Evolutionary conservation across 1,284 basidiomycete genomes (phyloP), one percentile per base, ranked within the genome.

Genomic region (Xerocomus amazonicus): DNA sequence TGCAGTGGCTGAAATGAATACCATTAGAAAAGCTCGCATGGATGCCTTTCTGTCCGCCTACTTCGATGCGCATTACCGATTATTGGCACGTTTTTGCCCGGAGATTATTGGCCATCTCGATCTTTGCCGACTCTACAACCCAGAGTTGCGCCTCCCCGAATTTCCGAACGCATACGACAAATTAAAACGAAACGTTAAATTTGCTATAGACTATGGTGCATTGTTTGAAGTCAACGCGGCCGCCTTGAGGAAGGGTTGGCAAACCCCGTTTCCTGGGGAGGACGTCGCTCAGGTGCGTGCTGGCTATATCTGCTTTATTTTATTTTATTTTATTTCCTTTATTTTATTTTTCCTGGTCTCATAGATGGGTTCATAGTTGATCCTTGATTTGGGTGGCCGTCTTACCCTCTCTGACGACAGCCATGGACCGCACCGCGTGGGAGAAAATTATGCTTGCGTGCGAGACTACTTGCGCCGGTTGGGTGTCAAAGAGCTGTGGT

Each of bases 61-160:
- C 70, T 86, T 97, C 56, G 92, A 96, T 62, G 79, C 83, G 5
- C 94, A 97, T 61, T 82, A 80, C 65, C 73, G 77, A 34, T 68
- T 97, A 34, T 62, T 97, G 37, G 60, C 72, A 43, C 76, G 78
- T 7, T 83, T 92, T 65, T 79, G 78, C 48, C 97, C 96, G 10
- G 92, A 96, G 67, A 78, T 99, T 34, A 78, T 99, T 47, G 97
- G 93, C 0, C 96, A 99, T 69, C 78, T 98, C 56, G 96, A 99
- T 69, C 78, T 95, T 1, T 94, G 89, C 65, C 80, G 91, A 3
- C 76, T 97, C 14, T 97, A 87, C 73, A 73, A 75, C 29, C 88
- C 92, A 1, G 55, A 68, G 16, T 63, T 88, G 41, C 66, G 64
- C 6, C 75, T 93, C 48, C 58, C 63, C 26, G 71, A 76, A 28